Evolutionary conservation across 345 rosid species (phyloP), one percentile per base, ranked within the genome.

Genomic region (Populus nigra): DNA sequence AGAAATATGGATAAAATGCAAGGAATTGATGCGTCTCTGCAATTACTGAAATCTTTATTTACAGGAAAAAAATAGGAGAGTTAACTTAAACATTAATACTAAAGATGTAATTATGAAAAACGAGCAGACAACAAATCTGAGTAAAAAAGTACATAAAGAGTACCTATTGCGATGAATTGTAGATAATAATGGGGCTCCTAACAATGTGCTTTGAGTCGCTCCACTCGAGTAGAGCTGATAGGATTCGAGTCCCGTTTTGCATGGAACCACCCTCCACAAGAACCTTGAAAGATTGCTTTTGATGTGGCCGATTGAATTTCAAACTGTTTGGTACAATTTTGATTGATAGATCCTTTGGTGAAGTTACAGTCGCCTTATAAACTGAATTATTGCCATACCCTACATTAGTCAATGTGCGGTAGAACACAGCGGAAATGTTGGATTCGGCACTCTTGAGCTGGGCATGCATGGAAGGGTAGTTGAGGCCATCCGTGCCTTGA

Each of bases 401-500:
- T 0, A 92, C 98, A 36, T 87, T 39, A 35, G 89, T 95, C 68
- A 90, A 93, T 1, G 84, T 90, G 65, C 98, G 80, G 83, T 87
- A 73, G 77, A 92, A 95, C 66, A 84, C 69, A 0, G 89, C 97
- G 0, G 85, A 78, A 33, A 92, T 85, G 17, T 59, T 75, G 11
- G 85, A 73, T 0, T 72, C 69, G 2, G 63, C 25, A 0, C 53
- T n/a, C 16, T 63, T 79, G 62, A 92, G 76, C 50, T 88, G 92
- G 39, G 71, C 71, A 47, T 92, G 96, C 94, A 95, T 92, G 9
- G 98, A 79, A 35, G 99, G 99, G 66, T 93, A 93, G 80, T 95
- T 95, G 38, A 95, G 84, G 49, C 94, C 96, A 65, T 93, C 98
- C 0, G 81, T 55, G n/a, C 99, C 98, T 18, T 35, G 27, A 25